Percentiles rank a stretch among this genome's conserved stretches.
Conservation (phyloP, 148 eudicot species). For the Rheum nobile region DNA sequence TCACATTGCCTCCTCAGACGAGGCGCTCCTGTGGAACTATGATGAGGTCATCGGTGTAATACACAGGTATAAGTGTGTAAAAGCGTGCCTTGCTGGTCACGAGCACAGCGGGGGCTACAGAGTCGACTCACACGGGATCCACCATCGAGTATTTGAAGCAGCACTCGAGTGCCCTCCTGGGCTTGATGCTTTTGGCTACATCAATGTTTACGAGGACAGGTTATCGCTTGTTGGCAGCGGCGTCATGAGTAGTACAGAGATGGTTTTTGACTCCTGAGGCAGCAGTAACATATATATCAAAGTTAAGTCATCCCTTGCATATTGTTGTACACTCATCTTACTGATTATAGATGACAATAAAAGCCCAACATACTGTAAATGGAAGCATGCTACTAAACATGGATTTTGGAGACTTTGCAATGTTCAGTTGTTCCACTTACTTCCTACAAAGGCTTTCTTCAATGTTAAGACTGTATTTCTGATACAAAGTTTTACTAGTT, state of each 20-base stretch:
- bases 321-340: not conserved
- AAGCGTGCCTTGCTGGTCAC: slow-evolving; percentile 78
- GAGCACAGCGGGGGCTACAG: slow-evolving; percentile 68
- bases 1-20: slow-evolving; percentile 41
- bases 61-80: slow-evolving; percentile 71
- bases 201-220: slow-evolving; percentile 66
- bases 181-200: slow-evolving; percentile 56
- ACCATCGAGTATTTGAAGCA: slow-evolving; percentile 85
- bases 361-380: not conserved
- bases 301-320: not conserved
- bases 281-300: not conserved
- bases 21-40: slow-evolving; percentile 73
- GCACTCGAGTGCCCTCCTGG: slow-evolving; percentile 91
- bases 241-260: slow-evolving; percentile 59
- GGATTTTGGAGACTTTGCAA: not conserved
- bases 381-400: not conserved
- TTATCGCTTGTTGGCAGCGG: slow-evolving; percentile 56
- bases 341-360: not conserved
- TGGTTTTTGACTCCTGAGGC: slow-evolving; percentile 46
- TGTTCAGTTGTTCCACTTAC: not conserved
- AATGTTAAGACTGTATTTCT: not conserved
- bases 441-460: not conserved
- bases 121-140: slow-evolving; percentile 66
- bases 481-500: too few species aligned
- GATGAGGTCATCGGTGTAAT: slow-evolving; percentile 79